A percentile compares a stretch with the other conserved stretches of the same genome.
phyloP scores from a whole-genome alignment of 768 basidiomycete species.

The Psilocybe cubensis region DNA sequence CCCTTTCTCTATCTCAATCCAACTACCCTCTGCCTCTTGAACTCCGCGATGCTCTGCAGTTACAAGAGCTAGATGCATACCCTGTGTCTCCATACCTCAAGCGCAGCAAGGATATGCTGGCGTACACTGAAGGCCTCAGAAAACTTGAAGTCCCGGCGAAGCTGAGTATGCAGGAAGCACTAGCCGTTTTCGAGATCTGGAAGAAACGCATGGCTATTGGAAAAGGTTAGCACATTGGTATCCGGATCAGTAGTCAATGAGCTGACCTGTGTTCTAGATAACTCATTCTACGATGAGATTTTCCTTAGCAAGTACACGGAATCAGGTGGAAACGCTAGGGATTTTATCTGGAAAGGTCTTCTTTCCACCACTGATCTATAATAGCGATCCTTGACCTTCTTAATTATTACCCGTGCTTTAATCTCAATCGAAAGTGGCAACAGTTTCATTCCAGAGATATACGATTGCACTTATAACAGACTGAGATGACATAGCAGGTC shows the following conservation, averaged over 20 bases:
- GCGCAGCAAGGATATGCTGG: conserved; percentile 48
- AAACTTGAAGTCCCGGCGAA: conserved; percentile 51
- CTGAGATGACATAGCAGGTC: neutral
- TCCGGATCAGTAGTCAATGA: conserved; percentile 1
- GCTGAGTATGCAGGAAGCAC: conserved; percentile 70
- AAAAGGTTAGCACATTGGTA: conserved; percentile 14
- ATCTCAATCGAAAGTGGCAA: neutral
- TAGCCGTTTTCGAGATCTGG: conserved; percentile 78
- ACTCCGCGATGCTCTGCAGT: conserved; percentile 60
- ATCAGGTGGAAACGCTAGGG: conserved; percentile 76
- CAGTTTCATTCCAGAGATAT: no score
- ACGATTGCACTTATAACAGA: neutral
- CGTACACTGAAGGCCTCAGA: conserved; percentile 55
- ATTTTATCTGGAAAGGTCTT: conserved; percentile 75
- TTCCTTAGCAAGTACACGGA: conserved; percentile 83
- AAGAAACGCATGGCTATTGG: conserved; percentile 50
- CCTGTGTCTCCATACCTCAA: conserved; percentile 59
- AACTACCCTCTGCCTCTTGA: conserved; percentile 62
- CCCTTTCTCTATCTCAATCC: conserved; percentile 65
- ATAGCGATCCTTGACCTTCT: neutral
- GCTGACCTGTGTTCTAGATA: conserved; percentile 22
- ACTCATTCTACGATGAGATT: conserved; percentile 56
- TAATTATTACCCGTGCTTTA: no score
- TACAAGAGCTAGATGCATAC: conserved; percentile 17
- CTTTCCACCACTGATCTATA: conserved; percentile 28